These are phyloP conservation scores for Candida silvatica DNA, from an alignment of 805 yeast genomes.

Conservation along the genomic window DNA sequence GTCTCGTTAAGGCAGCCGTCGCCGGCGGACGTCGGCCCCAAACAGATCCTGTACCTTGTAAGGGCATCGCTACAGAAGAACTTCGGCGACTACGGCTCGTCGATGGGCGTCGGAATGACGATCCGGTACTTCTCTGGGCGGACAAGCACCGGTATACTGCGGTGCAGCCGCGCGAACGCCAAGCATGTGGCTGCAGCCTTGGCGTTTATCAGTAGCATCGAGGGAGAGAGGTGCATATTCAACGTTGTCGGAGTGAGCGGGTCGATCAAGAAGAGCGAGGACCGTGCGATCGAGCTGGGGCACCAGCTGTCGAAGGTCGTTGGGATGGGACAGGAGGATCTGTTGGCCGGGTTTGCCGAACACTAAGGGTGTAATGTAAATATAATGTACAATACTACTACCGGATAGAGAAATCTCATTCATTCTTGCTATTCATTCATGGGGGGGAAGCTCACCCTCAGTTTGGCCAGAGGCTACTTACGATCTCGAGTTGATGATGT, in stretches of 20 bases:
- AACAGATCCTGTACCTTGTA: conserved; percentile 43
- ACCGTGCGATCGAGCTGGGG: conserved; percentile 45
- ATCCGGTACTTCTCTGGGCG: conserved; percentile 73
- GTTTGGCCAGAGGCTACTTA: no score
- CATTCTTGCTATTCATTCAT: no score
- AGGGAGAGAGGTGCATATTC: conserved; percentile 41
- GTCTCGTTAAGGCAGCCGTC: conserved; percentile 43
- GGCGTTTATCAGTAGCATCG: conserved; percentile 42
- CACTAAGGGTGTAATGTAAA: no score
- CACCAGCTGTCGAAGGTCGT: background rate
- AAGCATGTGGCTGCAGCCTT: conserved; percentile 62
- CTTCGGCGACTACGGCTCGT: conserved; percentile 77
- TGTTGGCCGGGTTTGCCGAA: no score
- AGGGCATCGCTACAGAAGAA: conserved; percentile 47
- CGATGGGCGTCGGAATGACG: conserved; percentile 38
- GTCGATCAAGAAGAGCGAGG: conserved; percentile 78
- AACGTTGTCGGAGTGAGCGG: conserved; percentile 72
- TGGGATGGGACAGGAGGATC: no score
- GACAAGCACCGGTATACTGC: conserved; percentile 77
- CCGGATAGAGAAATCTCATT: no score
- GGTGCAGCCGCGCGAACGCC: conserved; percentile 62
- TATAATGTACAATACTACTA: no score
- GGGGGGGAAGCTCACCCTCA: no score
- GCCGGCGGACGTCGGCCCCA: conserved; percentile 37
- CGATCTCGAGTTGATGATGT: conserved; percentile 87